Conservation (phyloP, 2,329 filamentous ascomycete species). For the Sodiomyces alkalinus region DNA sequence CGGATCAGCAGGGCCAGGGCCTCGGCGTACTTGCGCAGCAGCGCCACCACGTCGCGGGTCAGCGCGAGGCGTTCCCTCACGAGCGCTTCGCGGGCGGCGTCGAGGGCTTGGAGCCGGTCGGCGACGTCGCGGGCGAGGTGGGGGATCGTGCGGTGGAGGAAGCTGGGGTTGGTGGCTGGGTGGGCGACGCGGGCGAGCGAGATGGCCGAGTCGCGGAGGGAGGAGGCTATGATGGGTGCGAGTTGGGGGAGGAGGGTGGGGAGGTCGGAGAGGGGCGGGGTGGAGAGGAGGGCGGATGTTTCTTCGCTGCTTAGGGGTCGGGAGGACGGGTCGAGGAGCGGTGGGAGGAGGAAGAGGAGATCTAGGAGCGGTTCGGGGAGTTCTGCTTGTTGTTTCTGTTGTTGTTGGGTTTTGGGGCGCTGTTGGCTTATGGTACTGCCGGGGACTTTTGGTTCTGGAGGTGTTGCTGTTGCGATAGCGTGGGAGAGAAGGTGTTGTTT, state of each 20-base stretch:
- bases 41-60: constrained; percentile 18
- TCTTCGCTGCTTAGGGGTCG: constrained; percentile 20
- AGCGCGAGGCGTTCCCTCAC: constrained; percentile 22
- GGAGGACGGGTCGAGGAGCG: constrained; percentile 24
- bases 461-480: constrained; percentile 31
- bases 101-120: constrained; percentile 19
- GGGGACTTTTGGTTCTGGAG: constrained; percentile 10
- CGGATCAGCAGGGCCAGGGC: constrained; percentile 28
- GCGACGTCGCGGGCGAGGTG: constrained; percentile 25
- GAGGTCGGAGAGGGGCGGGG: constrained; percentile 32
- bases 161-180: constrained; percentile 36
- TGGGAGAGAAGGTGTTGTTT: constrained; percentile 34
- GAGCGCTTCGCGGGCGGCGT: constrained; percentile 17
- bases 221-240: constrained; percentile 28
- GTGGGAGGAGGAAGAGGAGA: constrained; percentile 37
- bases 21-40: constrained; percentile 24
- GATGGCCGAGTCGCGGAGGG: constrained; percentile 33
- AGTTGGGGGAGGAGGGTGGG: constrained; percentile 31
- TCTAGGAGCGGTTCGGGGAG: constrained; percentile 33
- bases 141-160: constrained; percentile 41
- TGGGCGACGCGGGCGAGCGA: constrained; percentile 31
- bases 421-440: constrained; percentile 13
- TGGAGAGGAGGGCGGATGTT: constrained; percentile 29
- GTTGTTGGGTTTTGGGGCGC: constrained; percentile 11
- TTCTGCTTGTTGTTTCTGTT: constrained; percentile 7